Evolutionary conservation across 129 eudicot species (phyloP).

Genomic region (Artemisia tridentata): DNA sequence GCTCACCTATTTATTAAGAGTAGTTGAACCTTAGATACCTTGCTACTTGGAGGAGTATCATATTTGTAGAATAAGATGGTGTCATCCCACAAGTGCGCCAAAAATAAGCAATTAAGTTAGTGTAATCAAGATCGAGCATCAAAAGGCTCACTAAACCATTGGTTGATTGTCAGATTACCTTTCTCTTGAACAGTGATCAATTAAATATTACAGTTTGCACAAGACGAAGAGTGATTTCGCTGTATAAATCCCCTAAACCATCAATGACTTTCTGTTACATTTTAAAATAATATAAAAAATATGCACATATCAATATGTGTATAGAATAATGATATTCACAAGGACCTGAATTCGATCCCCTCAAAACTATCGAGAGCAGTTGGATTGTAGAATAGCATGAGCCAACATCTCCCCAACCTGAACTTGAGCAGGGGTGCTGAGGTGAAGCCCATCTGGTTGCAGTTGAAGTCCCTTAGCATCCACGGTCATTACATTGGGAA

Average conservation of each 20-base stretch:
- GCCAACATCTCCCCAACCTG: constrained; percentile 74
- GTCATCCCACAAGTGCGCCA: too few relatives aligned
- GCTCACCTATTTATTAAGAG: too few relatives aligned
- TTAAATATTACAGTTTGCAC: background rate
- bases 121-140: too few relatives aligned
- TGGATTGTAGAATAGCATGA: constrained; percentile 47
- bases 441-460: constrained; percentile 64
- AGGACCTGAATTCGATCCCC: background rate
- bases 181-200: background rate
- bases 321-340: constrained; percentile 11
- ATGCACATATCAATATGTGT: constrained; percentile 12
- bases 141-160: too few relatives aligned
- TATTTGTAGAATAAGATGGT: too few relatives aligned
- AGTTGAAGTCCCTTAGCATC: constrained; percentile 69
- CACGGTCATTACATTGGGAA: constrained; percentile 61
- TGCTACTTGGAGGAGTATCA: too few relatives aligned
- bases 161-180: too few relatives aligned
- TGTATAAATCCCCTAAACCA: background rate
- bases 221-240: background rate
- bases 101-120: too few relatives aligned
- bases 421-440: constrained; percentile 63
- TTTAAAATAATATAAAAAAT: background rate
- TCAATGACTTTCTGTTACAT: background rate
- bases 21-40: too few relatives aligned
- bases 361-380: background rate